Percentiles rank a stretch among this genome's conserved stretches.
phyloP scores from a whole-genome alignment of 1,284 basidiomycete species.

The Entoloma clypeatum region DNA sequence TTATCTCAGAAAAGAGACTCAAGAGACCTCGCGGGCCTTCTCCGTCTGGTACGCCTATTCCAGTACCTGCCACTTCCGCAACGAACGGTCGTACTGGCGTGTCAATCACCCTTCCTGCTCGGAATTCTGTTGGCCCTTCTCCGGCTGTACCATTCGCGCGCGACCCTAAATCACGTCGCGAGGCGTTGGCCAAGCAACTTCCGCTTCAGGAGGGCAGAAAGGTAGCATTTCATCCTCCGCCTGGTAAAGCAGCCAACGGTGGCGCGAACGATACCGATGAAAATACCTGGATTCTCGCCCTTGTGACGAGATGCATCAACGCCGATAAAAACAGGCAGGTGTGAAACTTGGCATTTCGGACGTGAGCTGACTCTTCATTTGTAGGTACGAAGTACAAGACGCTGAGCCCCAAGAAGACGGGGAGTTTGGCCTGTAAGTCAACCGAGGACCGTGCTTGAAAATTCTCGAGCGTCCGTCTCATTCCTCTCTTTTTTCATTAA shows the following conservation, averaged over 20 bases:
- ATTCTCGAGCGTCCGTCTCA: conserved; percentile 7
- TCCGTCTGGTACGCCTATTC: conserved; percentile 48
- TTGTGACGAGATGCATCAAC: conserved; percentile 65
- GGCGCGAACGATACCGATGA: conserved; percentile 54
- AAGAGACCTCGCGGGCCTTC: conserved; percentile 72
- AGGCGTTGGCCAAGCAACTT: conserved; percentile 55
- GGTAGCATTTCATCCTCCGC: conserved; percentile 74
- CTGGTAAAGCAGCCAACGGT: conserved; percentile 42
- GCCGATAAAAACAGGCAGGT: conserved; percentile 61
- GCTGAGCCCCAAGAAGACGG: conserved; percentile 76
- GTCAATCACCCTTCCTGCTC: conserved; percentile 51
- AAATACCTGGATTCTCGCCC: conserved; percentile 76
- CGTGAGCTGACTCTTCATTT: neutral
- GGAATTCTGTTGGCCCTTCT: conserved; percentile 56
- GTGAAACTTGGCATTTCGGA: neutral
- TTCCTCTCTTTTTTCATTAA: conserved; percentile 25
- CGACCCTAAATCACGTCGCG: conserved; percentile 61
- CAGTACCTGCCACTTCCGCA: conserved; percentile 32
- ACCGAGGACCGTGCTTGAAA: neutral
- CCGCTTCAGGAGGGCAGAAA: conserved; percentile 69
- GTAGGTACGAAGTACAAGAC: conserved; percentile 78
- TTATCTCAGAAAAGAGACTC: conserved; percentile 58
- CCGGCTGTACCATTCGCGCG: conserved; percentile 53
- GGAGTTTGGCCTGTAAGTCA: conserved; percentile 59
- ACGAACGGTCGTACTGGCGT: conserved; percentile 42